Conservation (phyloP, 1,284 basidiomycete genomes). For the Microbotryomycetes sp. region DNA sequence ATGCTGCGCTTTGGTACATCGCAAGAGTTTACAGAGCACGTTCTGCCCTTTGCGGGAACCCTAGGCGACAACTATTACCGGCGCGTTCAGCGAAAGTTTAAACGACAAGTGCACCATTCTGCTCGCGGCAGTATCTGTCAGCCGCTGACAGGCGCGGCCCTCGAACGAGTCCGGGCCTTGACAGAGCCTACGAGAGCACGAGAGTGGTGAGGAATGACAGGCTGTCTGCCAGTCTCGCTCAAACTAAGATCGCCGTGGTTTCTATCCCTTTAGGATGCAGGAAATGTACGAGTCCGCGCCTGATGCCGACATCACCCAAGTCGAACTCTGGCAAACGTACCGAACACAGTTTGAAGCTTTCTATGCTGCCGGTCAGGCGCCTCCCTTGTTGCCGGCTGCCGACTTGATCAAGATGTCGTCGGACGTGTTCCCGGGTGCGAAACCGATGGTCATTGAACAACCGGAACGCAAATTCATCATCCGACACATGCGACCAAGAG, state of each 20-base stretch:
- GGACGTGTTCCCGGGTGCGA: conserved; percentile 64
- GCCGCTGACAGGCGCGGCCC: background rate
- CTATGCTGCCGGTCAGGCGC: conserved; percentile 51
- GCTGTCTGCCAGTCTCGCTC: background rate
- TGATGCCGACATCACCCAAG: conserved; percentile 72
- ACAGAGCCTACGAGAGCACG: background rate
- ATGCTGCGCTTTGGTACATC: conserved; percentile 64
- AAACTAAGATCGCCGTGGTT: conserved; percentile 3
- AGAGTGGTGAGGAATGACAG: background rate
- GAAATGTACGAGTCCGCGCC: conserved; percentile 61
- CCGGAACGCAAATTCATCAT: conserved; percentile 66
- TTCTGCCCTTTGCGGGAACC: conserved; percentile 48
- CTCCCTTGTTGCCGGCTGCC: conserved; percentile 62
- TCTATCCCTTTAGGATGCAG: conserved; percentile 58
- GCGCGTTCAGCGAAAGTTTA: conserved; percentile 3
- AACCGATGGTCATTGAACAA: conserved; percentile 70
- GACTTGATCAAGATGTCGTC: conserved; percentile 82
- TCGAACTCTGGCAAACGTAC: conserved; percentile 83
- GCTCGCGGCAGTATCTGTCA: background rate
- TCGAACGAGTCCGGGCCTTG: background rate
- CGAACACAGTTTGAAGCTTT: conserved; percentile 50
- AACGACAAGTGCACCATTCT: background rate
- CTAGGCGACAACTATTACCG: conserved; percentile 1
- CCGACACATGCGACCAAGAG: conserved; percentile 57
- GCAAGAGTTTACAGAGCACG: conserved; percentile 50